Conservation (phyloP, 2,329 filamentous ascomycete species). For the Cryoendolithus antarcticus region DNA sequence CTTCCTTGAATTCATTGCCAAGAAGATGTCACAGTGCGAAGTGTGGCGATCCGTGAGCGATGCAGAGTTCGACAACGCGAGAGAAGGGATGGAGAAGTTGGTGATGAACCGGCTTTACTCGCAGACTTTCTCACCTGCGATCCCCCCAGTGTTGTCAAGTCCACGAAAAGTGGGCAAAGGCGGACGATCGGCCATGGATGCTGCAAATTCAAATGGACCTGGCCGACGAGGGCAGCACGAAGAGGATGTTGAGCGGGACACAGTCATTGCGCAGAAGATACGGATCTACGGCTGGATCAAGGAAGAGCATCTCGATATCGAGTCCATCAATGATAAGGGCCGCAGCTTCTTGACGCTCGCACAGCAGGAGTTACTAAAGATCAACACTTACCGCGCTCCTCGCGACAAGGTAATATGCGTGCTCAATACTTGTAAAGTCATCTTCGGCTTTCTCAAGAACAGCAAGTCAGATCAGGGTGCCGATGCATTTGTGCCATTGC, state of each 20-base stretch:
- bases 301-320: conserved; percentile 89
- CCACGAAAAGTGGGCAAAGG: conserved; percentile 57
- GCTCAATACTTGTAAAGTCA: conserved; percentile 97
- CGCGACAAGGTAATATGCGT: conserved; percentile 98
- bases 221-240: conserved; percentile 92
- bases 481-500: conserved; percentile 85
- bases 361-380: conserved; percentile 89
- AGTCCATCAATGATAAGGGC: conserved; percentile 70
- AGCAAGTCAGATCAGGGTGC: conserved; percentile 88
- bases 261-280: conserved; percentile 92
- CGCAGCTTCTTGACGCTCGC: conserved; percentile 78
- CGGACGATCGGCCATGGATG: conserved; percentile 27
- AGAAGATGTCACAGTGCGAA: conserved; percentile 96
- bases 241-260: conserved; percentile 92
- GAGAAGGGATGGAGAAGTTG: conserved; percentile 97
- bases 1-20: conserved; percentile 90
- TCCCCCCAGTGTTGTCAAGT: conserved; percentile 63
- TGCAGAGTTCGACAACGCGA: conserved; percentile 93
- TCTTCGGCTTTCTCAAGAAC: conserved; percentile 88
- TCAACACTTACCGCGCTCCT: conserved; percentile 89
- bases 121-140: conserved; percentile 92
- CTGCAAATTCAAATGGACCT: conserved; percentile 45
- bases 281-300: conserved; percentile 91
- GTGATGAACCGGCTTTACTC: conserved; percentile 96
- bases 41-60: conserved; percentile 94